Evolutionary conservation across 2,329 filamentous ascomycete species (phyloP).

Genomic region (Aspergillus flavus): DNA sequence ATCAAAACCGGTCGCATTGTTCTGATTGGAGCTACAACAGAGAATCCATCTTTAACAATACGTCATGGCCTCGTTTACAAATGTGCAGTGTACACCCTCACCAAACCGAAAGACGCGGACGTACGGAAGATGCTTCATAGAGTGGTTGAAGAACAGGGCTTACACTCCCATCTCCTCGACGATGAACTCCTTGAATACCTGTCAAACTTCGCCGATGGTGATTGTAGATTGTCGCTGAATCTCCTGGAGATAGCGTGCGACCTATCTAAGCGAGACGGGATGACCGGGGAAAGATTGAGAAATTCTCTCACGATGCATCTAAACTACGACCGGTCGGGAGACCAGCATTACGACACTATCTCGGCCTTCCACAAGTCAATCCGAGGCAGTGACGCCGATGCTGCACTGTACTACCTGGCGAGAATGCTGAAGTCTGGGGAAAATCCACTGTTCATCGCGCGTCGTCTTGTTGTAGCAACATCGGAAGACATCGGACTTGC

Average conservation of each 20-base stretch:
- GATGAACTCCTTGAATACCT: constrained; percentile 78
- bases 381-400: constrained; percentile 82
- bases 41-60: constrained; percentile 92
- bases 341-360: constrained; percentile 97
- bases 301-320: constrained; percentile 83
- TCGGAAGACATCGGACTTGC: constrained; percentile 92
- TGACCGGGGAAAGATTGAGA: constrained; percentile 78
- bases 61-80: constrained; percentile 83
- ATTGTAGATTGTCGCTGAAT: constrained; percentile 90
- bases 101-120: constrained; percentile 70
- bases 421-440: constrained; percentile 96
- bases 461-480: constrained; percentile 90
- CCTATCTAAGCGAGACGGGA: constrained; percentile 64
- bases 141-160: constrained; percentile 65
- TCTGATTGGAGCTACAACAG: constrained; percentile 90
- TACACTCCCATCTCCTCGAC: constrained; percentile 55
- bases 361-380: constrained; percentile 96
- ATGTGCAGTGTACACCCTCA: constrained; percentile 81
- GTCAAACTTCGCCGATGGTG: constrained; percentile 83
- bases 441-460: constrained; percentile 87
- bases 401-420: constrained; percentile 88
- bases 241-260: constrained; percentile 87
- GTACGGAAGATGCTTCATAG: constrained; percentile 72
- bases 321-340: constrained; percentile 90
- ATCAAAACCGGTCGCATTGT: constrained; percentile 87